Evolutionary conservation across 2,329 filamentous ascomycete species (phyloP).

Genomic region (Leptographium lundbergii): DNA sequence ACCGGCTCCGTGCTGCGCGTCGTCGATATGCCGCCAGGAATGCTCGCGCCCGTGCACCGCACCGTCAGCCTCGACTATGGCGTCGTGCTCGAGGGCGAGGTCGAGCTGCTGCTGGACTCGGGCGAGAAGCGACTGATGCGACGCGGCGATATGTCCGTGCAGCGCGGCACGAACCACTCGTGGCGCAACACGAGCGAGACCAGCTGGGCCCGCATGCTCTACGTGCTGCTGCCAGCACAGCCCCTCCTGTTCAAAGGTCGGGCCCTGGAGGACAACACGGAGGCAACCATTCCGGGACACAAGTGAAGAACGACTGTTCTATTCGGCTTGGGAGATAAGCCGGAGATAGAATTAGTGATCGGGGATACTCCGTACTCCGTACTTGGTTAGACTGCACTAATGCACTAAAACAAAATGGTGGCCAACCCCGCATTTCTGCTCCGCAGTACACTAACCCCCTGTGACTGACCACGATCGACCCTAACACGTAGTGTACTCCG

Average conservation of each 20-base stretch:
- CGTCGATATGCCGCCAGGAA: slow-evolving; percentile 11
- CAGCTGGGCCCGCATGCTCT: slow-evolving; percentile 31
- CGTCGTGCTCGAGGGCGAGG: slow-evolving; percentile 30
- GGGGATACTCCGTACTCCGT: too few species aligned
- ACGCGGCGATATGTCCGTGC: slow-evolving; percentile 31
- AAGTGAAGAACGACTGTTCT: too few species aligned
- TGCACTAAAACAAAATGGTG: neutral
- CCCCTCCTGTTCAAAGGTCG: slow-evolving; percentile 8
- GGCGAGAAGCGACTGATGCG: slow-evolving; percentile 26
- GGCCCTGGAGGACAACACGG: slow-evolving; percentile 22
- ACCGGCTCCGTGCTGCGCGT: slow-evolving; percentile 11
- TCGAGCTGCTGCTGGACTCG: slow-evolving; percentile 31
- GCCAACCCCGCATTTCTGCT: neutral
- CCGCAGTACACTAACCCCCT: neutral
- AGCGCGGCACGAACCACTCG: slow-evolving; percentile 31
- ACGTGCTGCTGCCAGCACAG: slow-evolving; percentile 22
- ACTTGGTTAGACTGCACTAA: neutral
- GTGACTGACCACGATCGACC: neutral
- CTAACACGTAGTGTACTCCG: neutral
- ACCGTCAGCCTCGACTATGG: slow-evolving; percentile 18
- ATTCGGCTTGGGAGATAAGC: neutral
- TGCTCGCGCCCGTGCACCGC: slow-evolving; percentile 10
- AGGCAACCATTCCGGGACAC: neutral
- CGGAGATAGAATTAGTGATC: neutral
- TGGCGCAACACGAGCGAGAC: slow-evolving; percentile 28